phyloP scores from a whole-genome alignment of 257 asterid genomes.

The Ballota nigra region DNA sequence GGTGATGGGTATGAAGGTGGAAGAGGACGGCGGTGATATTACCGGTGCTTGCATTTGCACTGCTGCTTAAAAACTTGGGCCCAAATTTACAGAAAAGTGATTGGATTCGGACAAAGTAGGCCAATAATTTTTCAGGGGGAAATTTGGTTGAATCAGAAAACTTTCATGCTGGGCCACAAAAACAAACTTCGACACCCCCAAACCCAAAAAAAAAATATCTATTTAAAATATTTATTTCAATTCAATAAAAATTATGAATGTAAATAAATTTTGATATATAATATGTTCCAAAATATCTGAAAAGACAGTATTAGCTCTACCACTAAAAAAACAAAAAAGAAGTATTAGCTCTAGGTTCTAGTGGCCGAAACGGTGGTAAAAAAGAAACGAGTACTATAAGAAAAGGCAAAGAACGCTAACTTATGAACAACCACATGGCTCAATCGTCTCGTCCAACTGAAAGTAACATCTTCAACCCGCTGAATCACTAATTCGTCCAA shows the following conservation, averaged over 20 bases:
- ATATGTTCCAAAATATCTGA: too few species aligned
- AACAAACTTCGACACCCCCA: not conserved
- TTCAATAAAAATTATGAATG: not conserved
- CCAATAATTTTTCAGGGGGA: not conserved
- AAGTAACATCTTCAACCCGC: too few species aligned
- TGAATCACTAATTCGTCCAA: too few species aligned
- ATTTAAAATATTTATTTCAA: not conserved
- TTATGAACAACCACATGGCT: too few species aligned
- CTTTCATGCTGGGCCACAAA: not conserved
- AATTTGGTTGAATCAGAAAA: not conserved
- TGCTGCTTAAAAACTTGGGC: not conserved
- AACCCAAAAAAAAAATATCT: not conserved
- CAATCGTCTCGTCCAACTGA: too few species aligned
- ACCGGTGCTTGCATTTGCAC: conserved; percentile 28
- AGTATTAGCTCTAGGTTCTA: too few species aligned
- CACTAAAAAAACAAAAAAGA: too few species aligned
- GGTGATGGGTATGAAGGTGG: conserved; percentile 9
- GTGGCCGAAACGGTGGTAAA: too few species aligned
- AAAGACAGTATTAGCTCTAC: too few species aligned
- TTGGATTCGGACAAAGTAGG: not conserved
- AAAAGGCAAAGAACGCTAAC: too few species aligned
- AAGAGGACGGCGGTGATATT: conserved; percentile 13
- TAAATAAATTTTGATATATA: too few species aligned
- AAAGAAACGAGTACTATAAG: too few species aligned
- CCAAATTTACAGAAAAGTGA: not conserved